phyloP scores from a whole-genome alignment of 1,284 basidiomycete genomes.

The Sparassis latifolia region DNA sequence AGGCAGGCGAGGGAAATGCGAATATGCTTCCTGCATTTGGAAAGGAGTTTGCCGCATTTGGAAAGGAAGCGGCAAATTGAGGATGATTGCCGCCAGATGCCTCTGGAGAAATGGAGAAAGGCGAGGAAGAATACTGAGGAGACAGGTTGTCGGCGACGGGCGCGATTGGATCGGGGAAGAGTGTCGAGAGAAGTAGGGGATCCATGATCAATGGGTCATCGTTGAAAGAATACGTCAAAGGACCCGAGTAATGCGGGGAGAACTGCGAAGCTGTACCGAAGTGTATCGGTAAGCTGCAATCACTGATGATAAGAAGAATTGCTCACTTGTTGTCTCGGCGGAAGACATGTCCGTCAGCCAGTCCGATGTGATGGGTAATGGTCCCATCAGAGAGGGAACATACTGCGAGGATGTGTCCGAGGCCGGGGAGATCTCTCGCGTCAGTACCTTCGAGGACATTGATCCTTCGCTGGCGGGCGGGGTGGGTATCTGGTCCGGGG shows the following conservation, averaged over 20 bases:
- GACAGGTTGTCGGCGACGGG: not conserved
- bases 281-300: no score
- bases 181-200: not conserved
- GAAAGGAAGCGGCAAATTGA: not conserved
- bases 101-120: not conserved
- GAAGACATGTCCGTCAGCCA: not conserved
- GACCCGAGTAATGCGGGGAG: not conserved
- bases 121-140: not conserved
- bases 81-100: not conserved
- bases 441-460: not conserved
- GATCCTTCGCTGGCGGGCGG: not conserved
- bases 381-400: not conserved
- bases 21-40: no score
- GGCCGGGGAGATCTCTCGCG: not conserved
- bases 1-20: no score
- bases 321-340: no score
- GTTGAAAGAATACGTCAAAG: not conserved
- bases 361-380: not conserved
- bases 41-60: not conserved
- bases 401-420: not conserved
- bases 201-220: not conserved
- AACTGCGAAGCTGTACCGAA: not conserved
- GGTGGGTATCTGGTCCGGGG: not conserved
- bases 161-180: not conserved
- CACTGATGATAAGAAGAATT: no score